Evolutionary conservation across 1,139 yeast species (phyloP).

Genomic region (Magnusiomyces sp.): DNA sequence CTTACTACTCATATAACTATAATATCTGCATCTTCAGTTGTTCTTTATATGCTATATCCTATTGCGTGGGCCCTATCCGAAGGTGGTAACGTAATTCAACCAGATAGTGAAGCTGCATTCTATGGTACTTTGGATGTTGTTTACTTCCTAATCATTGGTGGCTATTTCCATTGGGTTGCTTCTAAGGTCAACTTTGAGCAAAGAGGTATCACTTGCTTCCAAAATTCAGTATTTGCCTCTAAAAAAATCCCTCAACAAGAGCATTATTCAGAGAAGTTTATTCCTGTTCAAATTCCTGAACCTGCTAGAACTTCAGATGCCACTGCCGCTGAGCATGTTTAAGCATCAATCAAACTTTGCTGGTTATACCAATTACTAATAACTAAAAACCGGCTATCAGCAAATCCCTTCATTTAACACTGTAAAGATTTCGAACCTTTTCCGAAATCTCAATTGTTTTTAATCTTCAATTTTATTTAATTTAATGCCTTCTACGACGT

Average conservation of each 20-base stretch:
- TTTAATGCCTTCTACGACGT: no score
- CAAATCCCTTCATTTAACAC: no score
- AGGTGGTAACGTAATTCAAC: slow-evolving; percentile 60
- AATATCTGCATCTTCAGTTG: slow-evolving; percentile 21
- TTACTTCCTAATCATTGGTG: slow-evolving; percentile 33
- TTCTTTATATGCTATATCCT: slow-evolving; percentile 43
- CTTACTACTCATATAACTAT: slow-evolving; percentile 5
- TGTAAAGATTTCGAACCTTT: no score
- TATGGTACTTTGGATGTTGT: slow-evolving; percentile 53
- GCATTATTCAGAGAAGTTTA: no score
- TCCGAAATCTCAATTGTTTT: no score
- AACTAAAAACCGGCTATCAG: no score
- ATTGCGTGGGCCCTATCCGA: slow-evolving; percentile 56
- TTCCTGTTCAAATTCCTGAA: no score
- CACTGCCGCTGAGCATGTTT: no score
- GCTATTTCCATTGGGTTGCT: slow-evolving; percentile 20
- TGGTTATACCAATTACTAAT: no score
- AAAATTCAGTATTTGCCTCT: slow-evolving; percentile 3
- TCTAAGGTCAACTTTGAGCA: slow-evolving; percentile 18
- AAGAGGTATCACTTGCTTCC: slow-evolving; percentile 23
- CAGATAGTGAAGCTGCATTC: slow-evolving; percentile 60
- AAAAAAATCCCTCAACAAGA: neutral
- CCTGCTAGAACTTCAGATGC: no score
- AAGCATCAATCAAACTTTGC: no score
- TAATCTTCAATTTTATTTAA: no score